Conservation (phyloP, 495 filamentous ascomycete genomes). For the Zalerion maritima region DNA sequence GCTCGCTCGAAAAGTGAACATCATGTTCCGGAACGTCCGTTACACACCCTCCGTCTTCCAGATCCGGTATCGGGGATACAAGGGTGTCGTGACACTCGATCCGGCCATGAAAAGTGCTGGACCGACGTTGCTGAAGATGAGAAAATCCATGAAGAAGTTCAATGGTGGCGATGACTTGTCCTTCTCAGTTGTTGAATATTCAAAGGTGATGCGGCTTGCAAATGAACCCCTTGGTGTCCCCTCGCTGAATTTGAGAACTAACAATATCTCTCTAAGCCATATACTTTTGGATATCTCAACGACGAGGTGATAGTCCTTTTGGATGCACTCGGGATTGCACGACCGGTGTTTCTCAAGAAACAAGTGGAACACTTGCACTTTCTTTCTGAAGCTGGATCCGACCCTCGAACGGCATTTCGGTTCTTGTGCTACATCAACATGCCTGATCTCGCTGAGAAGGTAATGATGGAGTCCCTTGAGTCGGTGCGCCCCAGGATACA, state of each 20-base stretch:
- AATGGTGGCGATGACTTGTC: slow-evolving; percentile 25
- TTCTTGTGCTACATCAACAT: slow-evolving; percentile 27
- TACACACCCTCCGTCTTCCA: slow-evolving; percentile 37
- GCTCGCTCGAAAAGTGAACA: slow-evolving; percentile 19
- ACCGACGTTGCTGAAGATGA: slow-evolving; percentile 22
- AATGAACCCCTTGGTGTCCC: not conserved
- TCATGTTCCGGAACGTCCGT: slow-evolving; percentile 24
- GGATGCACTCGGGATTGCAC: slow-evolving; percentile 26
- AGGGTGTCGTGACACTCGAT: slow-evolving; percentile 34
- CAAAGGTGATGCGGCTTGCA: slow-evolving; percentile 20
- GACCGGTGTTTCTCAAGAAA: slow-evolving; percentile 23
- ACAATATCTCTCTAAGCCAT: slow-evolving; percentile 19
- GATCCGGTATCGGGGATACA: slow-evolving; percentile 36
- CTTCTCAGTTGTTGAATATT: slow-evolving; percentile 33
- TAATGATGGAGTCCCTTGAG: slow-evolving; percentile 31
- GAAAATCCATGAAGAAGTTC: slow-evolving; percentile 40
- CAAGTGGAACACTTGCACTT: slow-evolving; percentile 29
- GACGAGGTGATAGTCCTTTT: slow-evolving; percentile 35
- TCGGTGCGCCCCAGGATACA: slow-evolving; percentile 14
- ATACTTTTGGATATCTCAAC: slow-evolving; percentile 33
- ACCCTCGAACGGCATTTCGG: slow-evolving; percentile 23
- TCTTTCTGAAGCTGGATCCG: slow-evolving; percentile 16
- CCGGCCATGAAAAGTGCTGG: slow-evolving; percentile 16
- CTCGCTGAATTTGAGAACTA: not conserved
- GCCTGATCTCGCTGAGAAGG: slow-evolving; percentile 27